Conservation (phyloP, 1,284 basidiomycete species). For the Thecaphora thlaspeos region DNA sequence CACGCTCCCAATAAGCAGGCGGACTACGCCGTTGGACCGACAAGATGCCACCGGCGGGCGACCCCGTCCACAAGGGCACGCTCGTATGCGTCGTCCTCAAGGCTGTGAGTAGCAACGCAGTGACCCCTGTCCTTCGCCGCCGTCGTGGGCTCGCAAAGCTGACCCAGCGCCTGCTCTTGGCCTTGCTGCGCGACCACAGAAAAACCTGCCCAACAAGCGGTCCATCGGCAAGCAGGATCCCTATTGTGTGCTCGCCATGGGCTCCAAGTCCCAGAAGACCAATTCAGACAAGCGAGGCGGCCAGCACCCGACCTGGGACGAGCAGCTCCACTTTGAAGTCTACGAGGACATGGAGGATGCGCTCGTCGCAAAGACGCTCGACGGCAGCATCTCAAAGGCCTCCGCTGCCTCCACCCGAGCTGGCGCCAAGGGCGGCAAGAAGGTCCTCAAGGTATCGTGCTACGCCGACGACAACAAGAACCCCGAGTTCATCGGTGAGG, state of each 20-base stretch:
- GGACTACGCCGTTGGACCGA: too few species aligned
- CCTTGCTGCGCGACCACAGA: slow-evolving; percentile 8
- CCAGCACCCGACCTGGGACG: slow-evolving; percentile 98
- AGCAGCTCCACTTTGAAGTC: slow-evolving; percentile 90
- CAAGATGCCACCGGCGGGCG: slow-evolving; percentile 20
- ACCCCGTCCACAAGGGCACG: slow-evolving; percentile 66
- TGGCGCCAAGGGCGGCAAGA: slow-evolving; percentile 67
- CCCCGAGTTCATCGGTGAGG: slow-evolving; percentile 92
- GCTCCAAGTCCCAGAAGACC: slow-evolving; percentile 67
- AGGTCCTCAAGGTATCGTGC: slow-evolving; percentile 76
- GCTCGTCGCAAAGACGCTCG: slow-evolving; percentile 58
- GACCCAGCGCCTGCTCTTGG: too few species aligned
- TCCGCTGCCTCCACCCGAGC: slow-evolving; percentile 63
- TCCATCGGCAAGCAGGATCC: slow-evolving; percentile 86
- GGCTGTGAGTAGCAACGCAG: slow-evolving; percentile 68
- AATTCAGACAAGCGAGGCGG: slow-evolving; percentile 84
- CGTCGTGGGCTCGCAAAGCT: too few species aligned
- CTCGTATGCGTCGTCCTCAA: slow-evolving; percentile 91
- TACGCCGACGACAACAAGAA: slow-evolving; percentile 94
- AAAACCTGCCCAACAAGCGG: slow-evolving; percentile 54
- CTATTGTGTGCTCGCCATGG: slow-evolving; percentile 78
- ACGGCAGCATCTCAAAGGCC: slow-evolving; percentile 43
- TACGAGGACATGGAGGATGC: slow-evolving; percentile 75
- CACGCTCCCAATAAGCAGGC: too few species aligned
- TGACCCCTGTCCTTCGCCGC: background rate